phyloP scores from a whole-genome alignment of 352 stramenopile genomes.

The Phytophthora uliginosa region DNA sequence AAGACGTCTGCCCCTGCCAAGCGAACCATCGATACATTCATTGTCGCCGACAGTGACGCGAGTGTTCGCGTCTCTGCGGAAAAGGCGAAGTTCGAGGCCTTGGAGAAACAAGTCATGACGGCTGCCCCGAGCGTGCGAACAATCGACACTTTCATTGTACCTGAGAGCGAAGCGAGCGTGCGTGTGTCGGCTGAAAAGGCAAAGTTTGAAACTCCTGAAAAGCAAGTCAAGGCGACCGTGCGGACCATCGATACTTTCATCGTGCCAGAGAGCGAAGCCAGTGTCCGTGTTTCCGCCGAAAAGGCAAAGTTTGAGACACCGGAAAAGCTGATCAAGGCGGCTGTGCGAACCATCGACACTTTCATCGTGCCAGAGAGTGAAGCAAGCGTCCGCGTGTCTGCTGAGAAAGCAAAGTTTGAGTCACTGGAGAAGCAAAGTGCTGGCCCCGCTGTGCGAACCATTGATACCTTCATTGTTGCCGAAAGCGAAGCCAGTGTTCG shows the following conservation, averaged over 20 bases:
- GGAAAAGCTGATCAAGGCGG: conserved; percentile 32
- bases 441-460: conserved; percentile 8
- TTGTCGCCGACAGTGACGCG: conserved; percentile 31
- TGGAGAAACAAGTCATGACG: conserved; percentile 41
- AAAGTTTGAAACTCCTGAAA: conserved; percentile 23
- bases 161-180: conserved; percentile 26
- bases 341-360: conserved; percentile 16
- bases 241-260: conserved; percentile 29
- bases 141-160: conserved; percentile 34
- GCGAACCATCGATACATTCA: conserved; percentile 40
- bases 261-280: conserved; percentile 15
- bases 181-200: conserved; percentile 38
- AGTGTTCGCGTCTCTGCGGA: conserved; percentile 42
- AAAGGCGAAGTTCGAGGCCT: conserved; percentile 44
- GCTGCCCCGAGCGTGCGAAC: conserved; percentile 7
- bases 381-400: conserved; percentile 32
- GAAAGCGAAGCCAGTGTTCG: conserved; percentile 29
- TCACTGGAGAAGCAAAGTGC: conserved; percentile 5
- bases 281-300: conserved; percentile 19
- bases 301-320: conserved; percentile 18
- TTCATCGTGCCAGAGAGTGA: conserved; percentile 31
- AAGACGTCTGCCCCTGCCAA: conserved; percentile 28
- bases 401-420: conserved; percentile 38
- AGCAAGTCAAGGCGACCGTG: background rate
- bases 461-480: conserved; percentile 19